Evolutionary conservation across 129 eudicot genomes (phyloP).

Genomic region (Escallonia herrerae): DNA sequence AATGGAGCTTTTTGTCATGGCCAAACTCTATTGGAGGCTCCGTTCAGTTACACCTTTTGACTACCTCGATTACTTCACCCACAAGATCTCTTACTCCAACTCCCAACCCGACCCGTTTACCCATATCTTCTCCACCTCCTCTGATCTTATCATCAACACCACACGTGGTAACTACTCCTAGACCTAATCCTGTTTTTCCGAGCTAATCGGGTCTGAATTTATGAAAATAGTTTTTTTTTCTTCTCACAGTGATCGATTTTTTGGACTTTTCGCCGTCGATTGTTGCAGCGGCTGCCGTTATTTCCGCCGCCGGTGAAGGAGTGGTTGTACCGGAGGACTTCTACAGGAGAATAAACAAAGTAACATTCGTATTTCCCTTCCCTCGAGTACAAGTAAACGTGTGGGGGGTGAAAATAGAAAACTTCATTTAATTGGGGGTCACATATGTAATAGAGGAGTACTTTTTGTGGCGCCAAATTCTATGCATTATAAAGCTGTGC

Average conservation of each 20-base stretch:
- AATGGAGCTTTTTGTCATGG: slow-evolving; percentile 61
- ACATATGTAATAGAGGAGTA: neutral
- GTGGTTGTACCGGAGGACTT: slow-evolving; percentile 28
- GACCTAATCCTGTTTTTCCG: no score
- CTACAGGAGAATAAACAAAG: slow-evolving; percentile 44
- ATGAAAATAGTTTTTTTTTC: no score
- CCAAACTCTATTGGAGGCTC: slow-evolving; percentile 45
- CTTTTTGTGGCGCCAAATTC: slow-evolving; percentile 10
- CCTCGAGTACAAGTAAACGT: no score
- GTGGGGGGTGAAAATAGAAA: neutral
- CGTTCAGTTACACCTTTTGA: slow-evolving; percentile 59
- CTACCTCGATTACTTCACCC: slow-evolving; percentile 38
- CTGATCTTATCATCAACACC: slow-evolving; percentile 48
- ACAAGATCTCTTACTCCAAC: slow-evolving; percentile 14
- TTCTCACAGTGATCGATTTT: slow-evolving; percentile 34
- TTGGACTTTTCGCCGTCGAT: slow-evolving; percentile 41
- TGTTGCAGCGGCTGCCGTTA: slow-evolving; percentile 56
- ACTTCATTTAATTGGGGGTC: neutral
- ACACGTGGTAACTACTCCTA: slow-evolving; percentile 27
- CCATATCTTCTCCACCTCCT: slow-evolving; percentile 17
- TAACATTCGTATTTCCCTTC: slow-evolving; percentile 2
- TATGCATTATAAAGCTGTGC: slow-evolving; percentile 16
- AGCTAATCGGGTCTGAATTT: no score
- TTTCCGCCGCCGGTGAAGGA: slow-evolving; percentile 31
- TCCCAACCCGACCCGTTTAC: slow-evolving; percentile 3